Percentiles rank a stretch among this genome's conserved stretches.
These are phyloP conservation scores for Saitozyma podzolica DNA, from an alignment of 768 basidiomycete genomes.

Conservation along the genomic window DNA sequence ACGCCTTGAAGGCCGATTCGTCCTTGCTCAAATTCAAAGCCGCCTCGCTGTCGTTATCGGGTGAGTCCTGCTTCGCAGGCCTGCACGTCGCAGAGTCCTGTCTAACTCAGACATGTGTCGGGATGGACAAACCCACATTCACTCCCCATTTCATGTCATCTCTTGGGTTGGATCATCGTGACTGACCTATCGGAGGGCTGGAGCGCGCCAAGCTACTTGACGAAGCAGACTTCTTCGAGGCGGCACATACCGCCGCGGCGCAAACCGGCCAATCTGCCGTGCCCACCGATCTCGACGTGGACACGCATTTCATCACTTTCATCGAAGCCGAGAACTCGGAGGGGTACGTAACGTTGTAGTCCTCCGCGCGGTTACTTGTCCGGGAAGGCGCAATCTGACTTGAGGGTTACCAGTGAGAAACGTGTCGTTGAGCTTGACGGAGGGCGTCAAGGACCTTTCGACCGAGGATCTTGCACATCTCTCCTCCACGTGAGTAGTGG, in stretches of 20 bases:
- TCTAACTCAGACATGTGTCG: too few species aligned
- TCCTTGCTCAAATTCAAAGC: conserved; percentile 45
- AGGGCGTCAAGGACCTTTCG: conserved; percentile 71
- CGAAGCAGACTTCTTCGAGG: conserved; percentile 70
- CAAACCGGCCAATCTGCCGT: conserved; percentile 67
- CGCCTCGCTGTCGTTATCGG: conserved; percentile 27
- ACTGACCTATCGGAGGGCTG: conserved; percentile 52
- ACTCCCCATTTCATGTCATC: too few species aligned
- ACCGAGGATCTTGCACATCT: conserved; percentile 54
- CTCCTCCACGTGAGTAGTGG: conserved; percentile 40
- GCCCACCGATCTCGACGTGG: conserved; percentile 66
- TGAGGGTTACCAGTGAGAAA: conserved; percentile 21
- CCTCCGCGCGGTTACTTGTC: too few species aligned
- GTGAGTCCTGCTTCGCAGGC: conserved; percentile 18
- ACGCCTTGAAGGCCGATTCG: conserved; percentile 31
- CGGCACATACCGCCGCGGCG: conserved; percentile 73
- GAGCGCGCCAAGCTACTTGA: conserved; percentile 76
- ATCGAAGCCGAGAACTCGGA: conserved; percentile 62
- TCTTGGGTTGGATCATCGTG: not conserved
- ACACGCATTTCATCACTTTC: conserved; percentile 86
- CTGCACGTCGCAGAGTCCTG: not conserved
- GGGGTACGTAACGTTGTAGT: conserved; percentile 41
- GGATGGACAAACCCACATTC: too few species aligned
- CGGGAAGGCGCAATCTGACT: not conserved
- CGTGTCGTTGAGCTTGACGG: conserved; percentile 85